These are phyloP conservation scores for Fusarium xylarioides DNA, from an alignment of 2,329 filamentous ascomycete genomes.

Conservation along the genomic window DNA sequence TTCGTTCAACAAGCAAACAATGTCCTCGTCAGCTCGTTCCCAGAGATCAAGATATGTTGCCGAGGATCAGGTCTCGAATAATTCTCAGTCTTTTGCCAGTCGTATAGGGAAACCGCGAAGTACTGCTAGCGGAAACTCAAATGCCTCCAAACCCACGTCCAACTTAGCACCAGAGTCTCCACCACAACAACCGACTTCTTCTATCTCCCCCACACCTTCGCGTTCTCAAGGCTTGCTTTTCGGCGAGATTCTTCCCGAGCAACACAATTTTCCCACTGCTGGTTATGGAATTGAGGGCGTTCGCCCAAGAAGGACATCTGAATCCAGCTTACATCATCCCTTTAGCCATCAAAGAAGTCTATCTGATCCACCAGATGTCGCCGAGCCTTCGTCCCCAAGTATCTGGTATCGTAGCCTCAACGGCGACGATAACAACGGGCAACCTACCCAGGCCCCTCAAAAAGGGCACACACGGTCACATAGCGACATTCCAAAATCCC, in stretches of 20 bases:
- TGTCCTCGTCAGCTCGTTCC: conserved; percentile 44
- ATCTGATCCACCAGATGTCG: conserved; percentile 62
- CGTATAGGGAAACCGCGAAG: conserved; percentile 64
- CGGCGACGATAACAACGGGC: conserved; percentile 35
- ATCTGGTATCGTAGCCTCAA: conserved; percentile 67
- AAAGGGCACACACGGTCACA: conserved; percentile 60
- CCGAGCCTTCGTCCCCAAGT: conserved; percentile 71
- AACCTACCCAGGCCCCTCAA: conserved; percentile 37
- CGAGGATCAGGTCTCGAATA: conserved; percentile 63
- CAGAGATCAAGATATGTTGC: conserved; percentile 59
- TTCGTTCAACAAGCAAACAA: conserved; percentile 29
- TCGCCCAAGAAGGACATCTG: conserved; percentile 71
- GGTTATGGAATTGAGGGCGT: conserved; percentile 69
- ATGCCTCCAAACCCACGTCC: conserved; percentile 49
- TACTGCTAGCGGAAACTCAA: conserved; percentile 46
- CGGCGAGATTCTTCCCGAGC: conserved; percentile 75
- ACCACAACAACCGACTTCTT: conserved; percentile 47
- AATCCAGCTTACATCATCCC: conserved; percentile 70
- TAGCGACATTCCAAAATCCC: conserved; percentile 65
- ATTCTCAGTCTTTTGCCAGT: conserved; percentile 67
- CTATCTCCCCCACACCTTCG: conserved; percentile 46
- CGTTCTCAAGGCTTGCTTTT: conserved; percentile 69
- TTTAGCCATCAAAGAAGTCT: conserved; percentile 61
- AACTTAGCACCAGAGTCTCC: conserved; percentile 45
- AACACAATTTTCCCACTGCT: conserved; percentile 60